phyloP scores from a whole-genome alignment of 495 filamentous ascomycete genomes.

The Bacidia rubella region DNA sequence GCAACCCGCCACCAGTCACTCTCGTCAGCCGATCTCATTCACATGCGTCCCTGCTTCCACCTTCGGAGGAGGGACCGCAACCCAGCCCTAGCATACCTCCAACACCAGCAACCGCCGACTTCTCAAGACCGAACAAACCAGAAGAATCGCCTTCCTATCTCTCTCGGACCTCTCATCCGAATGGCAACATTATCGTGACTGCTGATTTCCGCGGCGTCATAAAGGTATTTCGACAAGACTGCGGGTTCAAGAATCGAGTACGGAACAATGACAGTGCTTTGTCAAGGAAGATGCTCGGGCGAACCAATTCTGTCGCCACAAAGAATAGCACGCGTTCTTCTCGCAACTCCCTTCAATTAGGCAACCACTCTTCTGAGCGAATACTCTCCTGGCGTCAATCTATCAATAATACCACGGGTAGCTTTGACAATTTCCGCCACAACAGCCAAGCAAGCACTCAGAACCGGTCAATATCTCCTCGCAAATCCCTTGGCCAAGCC shows the following conservation, averaged over 20 bases:
- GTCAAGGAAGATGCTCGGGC: constrained; percentile 57
- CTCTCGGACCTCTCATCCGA: constrained; percentile 57
- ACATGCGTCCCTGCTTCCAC: constrained; percentile 26
- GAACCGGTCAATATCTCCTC: constrained; percentile 44
- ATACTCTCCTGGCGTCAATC: constrained; percentile 87
- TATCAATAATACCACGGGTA: constrained; percentile 38
- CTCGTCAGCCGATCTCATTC: constrained; percentile 62
- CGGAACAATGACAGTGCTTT: constrained; percentile 49
- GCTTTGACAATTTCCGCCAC: constrained; percentile 35
- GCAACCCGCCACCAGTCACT: constrained; percentile 86
- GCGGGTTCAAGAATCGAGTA: constrained; percentile 50
- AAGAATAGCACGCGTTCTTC: constrained; percentile 35
- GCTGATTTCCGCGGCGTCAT: constrained; percentile 80
- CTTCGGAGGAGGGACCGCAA: constrained; percentile 14
- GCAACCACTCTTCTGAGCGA: constrained; percentile 60
- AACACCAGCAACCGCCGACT: constrained; percentile 25
- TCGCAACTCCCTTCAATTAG: constrained; percentile 30
- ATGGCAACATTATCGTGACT: constrained; percentile 85
- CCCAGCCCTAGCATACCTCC: constrained; percentile 15
- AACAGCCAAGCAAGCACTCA: constrained; percentile 12
- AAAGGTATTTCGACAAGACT: constrained; percentile 91
- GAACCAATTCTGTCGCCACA: constrained; percentile 48
- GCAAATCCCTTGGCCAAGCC: constrained; percentile 30
- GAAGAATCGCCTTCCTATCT: constrained; percentile 58
- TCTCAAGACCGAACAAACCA: constrained; percentile 36